Evolutionary conservation across 805 yeast species (phyloP).

Genomic region (Torulaspora quercuum): DNA sequence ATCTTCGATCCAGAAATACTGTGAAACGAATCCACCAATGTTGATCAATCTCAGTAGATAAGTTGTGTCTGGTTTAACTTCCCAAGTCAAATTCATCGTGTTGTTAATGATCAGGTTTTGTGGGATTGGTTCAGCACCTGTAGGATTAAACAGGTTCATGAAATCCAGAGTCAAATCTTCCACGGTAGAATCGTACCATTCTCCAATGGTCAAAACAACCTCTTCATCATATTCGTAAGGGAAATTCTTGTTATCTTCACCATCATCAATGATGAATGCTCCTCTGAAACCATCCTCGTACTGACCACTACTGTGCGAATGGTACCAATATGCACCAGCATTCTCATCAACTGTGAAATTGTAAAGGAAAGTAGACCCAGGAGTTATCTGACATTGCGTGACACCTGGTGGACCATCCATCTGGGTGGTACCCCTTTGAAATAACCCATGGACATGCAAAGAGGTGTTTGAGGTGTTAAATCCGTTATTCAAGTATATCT

Average conservation of each 20-base stretch:
- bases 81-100: slow-evolving; percentile 71
- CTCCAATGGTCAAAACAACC: slow-evolving; percentile 61
- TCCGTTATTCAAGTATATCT: slow-evolving; percentile 72
- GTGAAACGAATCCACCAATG: slow-evolving; percentile 89
- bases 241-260: slow-evolving; percentile 45
- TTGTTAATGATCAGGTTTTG: slow-evolving; percentile 75
- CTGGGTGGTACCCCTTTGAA: slow-evolving; percentile 60
- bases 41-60: slow-evolving; percentile 78
- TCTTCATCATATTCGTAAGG: slow-evolving; percentile 83
- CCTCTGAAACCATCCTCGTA: slow-evolving; percentile 93
- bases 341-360: slow-evolving; percentile 83
- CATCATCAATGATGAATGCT: slow-evolving; percentile 69
- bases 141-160: slow-evolving; percentile 76
- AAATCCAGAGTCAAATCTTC: slow-evolving; percentile 51
- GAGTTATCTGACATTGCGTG: slow-evolving; percentile 89
- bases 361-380: slow-evolving; percentile 69
- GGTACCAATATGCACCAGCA: slow-evolving; percentile 95
- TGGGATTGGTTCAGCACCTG: slow-evolving; percentile 98
- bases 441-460: slow-evolving; percentile 92
- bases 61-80: slow-evolving; percentile 79
- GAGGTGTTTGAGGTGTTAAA: slow-evolving; percentile 60
- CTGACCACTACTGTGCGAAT: slow-evolving; percentile 86
- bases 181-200: slow-evolving; percentile 77
- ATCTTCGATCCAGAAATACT: slow-evolving; percentile 83
- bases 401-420: slow-evolving; percentile 93